phyloP scores from a whole-genome alignment of 768 basidiomycete genomes.

The Hysterangium stoloniferum region DNA sequence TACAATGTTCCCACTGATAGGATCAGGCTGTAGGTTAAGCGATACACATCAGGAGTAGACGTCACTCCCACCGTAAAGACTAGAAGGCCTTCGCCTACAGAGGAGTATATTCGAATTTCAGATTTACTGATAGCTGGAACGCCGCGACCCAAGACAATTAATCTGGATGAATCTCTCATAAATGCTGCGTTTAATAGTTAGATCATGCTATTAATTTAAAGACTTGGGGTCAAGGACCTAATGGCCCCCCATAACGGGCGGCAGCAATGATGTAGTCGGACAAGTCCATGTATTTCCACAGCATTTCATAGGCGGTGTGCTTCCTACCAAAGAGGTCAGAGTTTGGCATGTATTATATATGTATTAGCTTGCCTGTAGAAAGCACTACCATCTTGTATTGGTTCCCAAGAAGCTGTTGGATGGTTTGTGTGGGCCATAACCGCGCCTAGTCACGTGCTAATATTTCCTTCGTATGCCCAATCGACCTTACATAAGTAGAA shows the following conservation, averaged over 20 bases:
- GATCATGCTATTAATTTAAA: not conserved
- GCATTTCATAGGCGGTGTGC: conserved; percentile 75
- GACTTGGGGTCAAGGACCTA: conserved; percentile 46
- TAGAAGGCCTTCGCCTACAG: conserved; percentile 67
- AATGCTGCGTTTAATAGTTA: conserved; percentile 45
- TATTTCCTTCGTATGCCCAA: no score
- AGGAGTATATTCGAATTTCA: conserved; percentile 83
- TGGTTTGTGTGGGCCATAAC: conserved; percentile 28
- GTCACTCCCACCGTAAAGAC: conserved; percentile 67
- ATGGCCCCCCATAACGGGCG: conserved; percentile 81
- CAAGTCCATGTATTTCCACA: conserved; percentile 71
- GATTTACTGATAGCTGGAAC: conserved; percentile 56
- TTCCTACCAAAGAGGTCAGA: conserved; percentile 25
- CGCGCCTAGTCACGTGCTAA: not conserved
- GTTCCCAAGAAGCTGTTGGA: conserved; percentile 81
- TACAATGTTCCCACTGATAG: conserved; percentile 82
- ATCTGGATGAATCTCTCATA: conserved; percentile 77
- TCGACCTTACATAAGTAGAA: not conserved
- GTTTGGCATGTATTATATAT: not conserved
- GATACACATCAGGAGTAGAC: conserved; percentile 23
- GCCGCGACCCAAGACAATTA: conserved; percentile 60
- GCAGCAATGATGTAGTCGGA: conserved; percentile 74
- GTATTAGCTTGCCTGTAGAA: conserved; percentile 57
- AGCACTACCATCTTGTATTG: conserved; percentile 78
- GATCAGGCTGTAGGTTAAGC: conserved; percentile 14